Evolutionary conservation across 1,284 basidiomycete species (phyloP).

Genomic region (Xerocomus minutiporus): DNA sequence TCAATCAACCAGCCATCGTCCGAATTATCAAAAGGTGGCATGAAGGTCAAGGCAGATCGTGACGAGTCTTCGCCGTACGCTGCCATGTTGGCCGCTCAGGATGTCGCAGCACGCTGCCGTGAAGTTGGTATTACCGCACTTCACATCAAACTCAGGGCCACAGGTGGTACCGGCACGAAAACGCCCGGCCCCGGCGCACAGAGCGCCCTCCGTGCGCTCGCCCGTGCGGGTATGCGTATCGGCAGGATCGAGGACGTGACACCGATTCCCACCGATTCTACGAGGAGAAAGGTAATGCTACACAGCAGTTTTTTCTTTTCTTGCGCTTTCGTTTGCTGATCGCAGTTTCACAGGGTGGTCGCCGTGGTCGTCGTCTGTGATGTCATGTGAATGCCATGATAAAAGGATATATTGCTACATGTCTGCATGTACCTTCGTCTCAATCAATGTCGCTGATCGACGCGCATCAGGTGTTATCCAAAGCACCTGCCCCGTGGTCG

Average conservation of each 20-base stretch:
- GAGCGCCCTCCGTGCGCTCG: conserved; percentile 96
- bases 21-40: conserved; percentile 66
- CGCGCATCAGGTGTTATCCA: conserved; percentile 62
- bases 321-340: conserved; percentile 8
- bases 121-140: conserved; percentile 98
- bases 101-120: conserved; percentile 93
- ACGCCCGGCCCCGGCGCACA: conserved; percentile 98
- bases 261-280: conserved; percentile 95
- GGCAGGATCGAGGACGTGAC: conserved; percentile 98
- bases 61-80: conserved; percentile 99
- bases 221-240: conserved; percentile 98
- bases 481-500: conserved; percentile 73
- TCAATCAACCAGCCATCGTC: background rate
- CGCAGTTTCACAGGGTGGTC: conserved; percentile 79
- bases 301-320: background rate
- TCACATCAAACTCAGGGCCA: conserved; percentile 97
- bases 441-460: conserved; percentile 70
- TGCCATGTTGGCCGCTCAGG: conserved; percentile 99
- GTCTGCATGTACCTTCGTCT: conserved; percentile 38
- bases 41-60: conserved; percentile 99
- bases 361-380: conserved; percentile 97
- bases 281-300: conserved; percentile 78
- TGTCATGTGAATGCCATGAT: conserved; percentile 19
- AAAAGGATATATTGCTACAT: conserved; percentile 12
- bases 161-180: conserved; percentile 98